Evolutionary conservation across 2,329 filamentous ascomycete species (phyloP).

Genomic region (Pyricularia grisea): DNA sequence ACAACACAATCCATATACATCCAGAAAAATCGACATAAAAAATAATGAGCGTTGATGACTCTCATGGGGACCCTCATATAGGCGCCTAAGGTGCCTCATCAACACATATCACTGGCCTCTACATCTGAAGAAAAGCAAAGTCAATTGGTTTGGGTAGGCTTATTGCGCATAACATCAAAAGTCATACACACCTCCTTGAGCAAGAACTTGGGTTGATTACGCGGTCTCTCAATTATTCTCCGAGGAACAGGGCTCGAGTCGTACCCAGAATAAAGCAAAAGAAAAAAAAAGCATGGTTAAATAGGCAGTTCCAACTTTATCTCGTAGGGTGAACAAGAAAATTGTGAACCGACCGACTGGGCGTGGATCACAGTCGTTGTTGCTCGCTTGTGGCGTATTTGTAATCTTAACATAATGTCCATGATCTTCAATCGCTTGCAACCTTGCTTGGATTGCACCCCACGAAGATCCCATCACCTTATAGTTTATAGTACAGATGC

Average conservation of each 20-base stretch:
- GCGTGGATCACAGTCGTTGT: not conserved
- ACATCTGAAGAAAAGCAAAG: not conserved
- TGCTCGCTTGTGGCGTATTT: not conserved
- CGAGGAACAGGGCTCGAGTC: not conserved
- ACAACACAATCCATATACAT: not conserved
- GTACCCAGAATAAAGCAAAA: not conserved
- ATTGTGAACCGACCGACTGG: no score
- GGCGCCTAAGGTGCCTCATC: not conserved
- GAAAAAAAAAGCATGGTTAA: not conserved
- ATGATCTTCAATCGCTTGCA: not conserved
- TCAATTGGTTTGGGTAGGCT: not conserved
- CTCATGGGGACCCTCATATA: not conserved
- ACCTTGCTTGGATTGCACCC: not conserved
- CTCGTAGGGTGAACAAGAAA: not conserved
- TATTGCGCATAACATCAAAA: not conserved
- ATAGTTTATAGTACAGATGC: not conserved
- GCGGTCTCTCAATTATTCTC: not conserved
- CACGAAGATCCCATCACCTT: not conserved
- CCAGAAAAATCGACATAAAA: not conserved
- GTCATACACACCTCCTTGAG: not conserved
- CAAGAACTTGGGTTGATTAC: not conserved
- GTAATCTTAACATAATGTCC: not conserved
- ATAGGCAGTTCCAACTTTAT: not conserved
- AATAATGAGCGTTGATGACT: not conserved
- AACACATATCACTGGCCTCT: not conserved